phyloP scores from a whole-genome alignment of 2,329 filamentous ascomycete genomes.

The Beauveria scarabaeidicola region DNA sequence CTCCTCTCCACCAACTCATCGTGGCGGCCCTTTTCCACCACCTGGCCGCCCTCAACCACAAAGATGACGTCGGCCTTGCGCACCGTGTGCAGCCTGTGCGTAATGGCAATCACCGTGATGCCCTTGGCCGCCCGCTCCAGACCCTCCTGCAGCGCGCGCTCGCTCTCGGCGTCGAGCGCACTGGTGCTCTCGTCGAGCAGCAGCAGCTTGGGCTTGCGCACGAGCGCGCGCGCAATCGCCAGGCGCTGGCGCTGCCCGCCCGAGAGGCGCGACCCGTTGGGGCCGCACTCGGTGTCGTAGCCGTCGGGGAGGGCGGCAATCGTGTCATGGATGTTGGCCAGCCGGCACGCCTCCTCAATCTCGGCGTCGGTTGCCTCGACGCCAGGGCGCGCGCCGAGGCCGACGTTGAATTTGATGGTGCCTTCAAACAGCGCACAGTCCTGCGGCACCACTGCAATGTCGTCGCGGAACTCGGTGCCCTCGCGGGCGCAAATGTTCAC shows the following conservation, averaged over 20 bases:
- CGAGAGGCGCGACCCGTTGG: conserved; percentile 65
- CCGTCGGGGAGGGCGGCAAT: conserved; percentile 54
- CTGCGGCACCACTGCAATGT: conserved; percentile 49
- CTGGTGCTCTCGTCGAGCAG: conserved; percentile 78
- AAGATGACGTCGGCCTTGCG: conserved; percentile 50
- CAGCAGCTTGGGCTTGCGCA: conserved; percentile 62
- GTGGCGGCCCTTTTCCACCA: conserved; percentile 45
- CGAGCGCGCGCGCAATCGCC: conserved; percentile 67
- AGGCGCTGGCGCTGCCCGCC: conserved; percentile 75
- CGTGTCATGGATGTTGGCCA: conserved; percentile 63
- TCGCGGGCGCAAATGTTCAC: conserved; percentile 35
- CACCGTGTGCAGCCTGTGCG: conserved; percentile 49
- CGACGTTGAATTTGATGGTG: conserved; percentile 47
- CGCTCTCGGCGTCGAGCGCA: conserved; percentile 64
- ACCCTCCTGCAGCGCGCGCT: conserved; percentile 56
- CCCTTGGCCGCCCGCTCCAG: conserved; percentile 48
- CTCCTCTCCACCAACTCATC: conserved; percentile 45
- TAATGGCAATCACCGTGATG: conserved; percentile 51
- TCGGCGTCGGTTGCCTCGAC: conserved; percentile 49
- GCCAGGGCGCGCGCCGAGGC: conserved; percentile 45
- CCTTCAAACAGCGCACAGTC: conserved; percentile 51
- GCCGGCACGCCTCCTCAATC: conserved; percentile 56
- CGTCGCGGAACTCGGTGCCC: conserved; percentile 38
- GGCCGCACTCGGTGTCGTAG: conserved; percentile 59
- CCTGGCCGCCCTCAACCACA: conserved; percentile 43